These are phyloP conservation scores for Lachancea sp. DNA, from an alignment of 805 yeast genomes.

Conservation along the genomic window DNA sequence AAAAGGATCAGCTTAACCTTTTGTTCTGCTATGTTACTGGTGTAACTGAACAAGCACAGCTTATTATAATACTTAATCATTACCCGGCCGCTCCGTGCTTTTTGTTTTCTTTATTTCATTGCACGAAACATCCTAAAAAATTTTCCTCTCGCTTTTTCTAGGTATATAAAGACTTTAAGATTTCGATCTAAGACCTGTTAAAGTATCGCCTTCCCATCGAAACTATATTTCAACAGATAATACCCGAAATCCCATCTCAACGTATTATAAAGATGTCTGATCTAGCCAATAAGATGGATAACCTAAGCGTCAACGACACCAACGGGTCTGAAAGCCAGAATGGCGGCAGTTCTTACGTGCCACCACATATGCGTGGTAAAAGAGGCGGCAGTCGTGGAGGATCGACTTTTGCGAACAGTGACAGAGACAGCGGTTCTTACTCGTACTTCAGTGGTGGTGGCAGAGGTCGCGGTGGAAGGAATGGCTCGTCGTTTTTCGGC, in stretches of 20 bases:
- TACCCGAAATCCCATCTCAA: neutral
- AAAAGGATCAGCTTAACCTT: too few relatives aligned
- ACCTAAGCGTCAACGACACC: constrained; percentile 42
- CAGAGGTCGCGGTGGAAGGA: constrained; percentile 21
- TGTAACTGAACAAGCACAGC: too few relatives aligned
- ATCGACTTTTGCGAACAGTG: constrained; percentile 5
- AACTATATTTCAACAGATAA: constrained; percentile 1
- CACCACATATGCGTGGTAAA: constrained; percentile 42
- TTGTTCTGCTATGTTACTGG: too few relatives aligned
- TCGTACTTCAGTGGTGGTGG: constrained; percentile 14
- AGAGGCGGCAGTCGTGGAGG: constrained; percentile 12
- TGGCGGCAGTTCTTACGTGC: constrained; percentile 35
- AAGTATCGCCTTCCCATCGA: too few relatives aligned
- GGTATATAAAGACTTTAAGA: constrained; percentile 3
- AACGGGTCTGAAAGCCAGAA: constrained; percentile 10
- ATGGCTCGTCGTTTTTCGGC: constrained; percentile 33
- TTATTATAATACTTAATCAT: too few relatives aligned
- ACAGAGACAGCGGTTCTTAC: constrained; percentile 7
- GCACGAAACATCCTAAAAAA: neutral
- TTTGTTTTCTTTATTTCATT: neutral
- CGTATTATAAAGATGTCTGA: constrained; percentile 44
- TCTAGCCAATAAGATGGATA: constrained; percentile 50
- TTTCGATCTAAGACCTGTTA: neutral
- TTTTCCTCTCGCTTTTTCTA: neutral
- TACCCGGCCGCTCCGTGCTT: too few relatives aligned